These are phyloP conservation scores for Barnettozyma sucrosica DNA, from an alignment of 805 yeast genomes.

Conservation along the genomic window DNA sequence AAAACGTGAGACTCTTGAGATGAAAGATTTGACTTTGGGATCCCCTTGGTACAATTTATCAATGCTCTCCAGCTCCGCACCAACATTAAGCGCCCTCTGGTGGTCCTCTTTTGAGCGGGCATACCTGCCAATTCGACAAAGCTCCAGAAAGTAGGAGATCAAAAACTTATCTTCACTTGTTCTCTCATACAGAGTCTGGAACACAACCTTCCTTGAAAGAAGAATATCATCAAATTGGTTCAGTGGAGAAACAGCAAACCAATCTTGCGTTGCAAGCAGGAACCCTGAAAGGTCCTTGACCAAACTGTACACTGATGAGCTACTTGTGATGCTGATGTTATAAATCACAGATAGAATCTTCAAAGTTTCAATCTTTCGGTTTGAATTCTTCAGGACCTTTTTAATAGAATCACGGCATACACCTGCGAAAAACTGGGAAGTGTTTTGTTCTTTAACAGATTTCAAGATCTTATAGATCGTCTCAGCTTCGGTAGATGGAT, in stretches of 20 bases:
- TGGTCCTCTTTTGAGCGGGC: conserved; percentile 33
- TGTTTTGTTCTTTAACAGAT: conserved; percentile 32
- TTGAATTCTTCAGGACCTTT: conserved; percentile 17
- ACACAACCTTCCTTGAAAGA: conserved; percentile 35
- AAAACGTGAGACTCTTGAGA: conserved; percentile 23
- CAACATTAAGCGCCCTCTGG: conserved; percentile 48
- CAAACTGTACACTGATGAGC: not conserved
- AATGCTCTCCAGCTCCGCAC: conserved; percentile 39
- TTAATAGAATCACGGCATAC: not conserved
- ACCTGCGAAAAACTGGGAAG: conserved; percentile 8
- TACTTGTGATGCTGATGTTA: conserved; percentile 12
- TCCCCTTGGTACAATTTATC: conserved; percentile 2
- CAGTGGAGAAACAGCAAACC: conserved; percentile 36
- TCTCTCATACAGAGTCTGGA: conserved; percentile 7
- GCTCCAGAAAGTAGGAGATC: conserved; percentile 31
- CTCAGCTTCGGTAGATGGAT: conserved; percentile 35
- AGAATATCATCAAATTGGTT: conserved; percentile 38
- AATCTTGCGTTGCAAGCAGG: conserved; percentile 18
- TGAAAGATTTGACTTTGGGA: not conserved
- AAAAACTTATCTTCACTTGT: conserved; percentile 13
- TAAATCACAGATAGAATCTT: conserved; percentile 1
- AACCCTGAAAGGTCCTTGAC: conserved; percentile 4
- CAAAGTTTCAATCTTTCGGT: conserved; percentile 8
- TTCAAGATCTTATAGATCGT: conserved; percentile 49
- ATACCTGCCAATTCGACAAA: conserved; percentile 36